Evolutionary conservation across 2,329 filamentous ascomycete species (phyloP).

Genomic region (Colletotrichum eleusines): DNA sequence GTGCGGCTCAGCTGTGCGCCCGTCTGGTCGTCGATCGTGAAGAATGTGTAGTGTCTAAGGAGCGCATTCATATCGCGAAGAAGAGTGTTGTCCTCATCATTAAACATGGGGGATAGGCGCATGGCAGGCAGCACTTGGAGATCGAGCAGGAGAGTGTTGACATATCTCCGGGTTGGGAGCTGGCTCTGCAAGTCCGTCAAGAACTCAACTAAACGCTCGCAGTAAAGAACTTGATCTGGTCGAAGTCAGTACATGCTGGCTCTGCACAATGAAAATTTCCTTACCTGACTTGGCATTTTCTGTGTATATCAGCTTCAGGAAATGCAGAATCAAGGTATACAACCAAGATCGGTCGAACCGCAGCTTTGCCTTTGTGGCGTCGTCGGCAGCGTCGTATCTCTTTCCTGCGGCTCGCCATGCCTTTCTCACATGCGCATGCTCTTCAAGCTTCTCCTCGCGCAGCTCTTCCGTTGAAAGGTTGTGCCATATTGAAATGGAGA

Average conservation of each 20-base stretch:
- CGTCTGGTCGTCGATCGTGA: conserved; percentile 91
- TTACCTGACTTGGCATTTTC: conserved; percentile 61
- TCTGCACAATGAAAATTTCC: conserved; percentile 36
- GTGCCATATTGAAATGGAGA: conserved; percentile 96
- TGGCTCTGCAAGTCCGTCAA: conserved; percentile 93
- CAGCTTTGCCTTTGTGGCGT: conserved; percentile 79
- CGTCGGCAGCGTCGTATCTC: conserved; percentile 88
- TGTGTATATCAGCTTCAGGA: conserved; percentile 79
- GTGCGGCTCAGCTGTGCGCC: conserved; percentile 79
- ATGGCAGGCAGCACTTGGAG: conserved; percentile 85
- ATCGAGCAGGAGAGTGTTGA: conserved; percentile 89
- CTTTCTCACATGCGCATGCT: conserved; percentile 81
- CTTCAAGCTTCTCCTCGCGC: conserved; percentile 79
- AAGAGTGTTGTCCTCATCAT: conserved; percentile 78
- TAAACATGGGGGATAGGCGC: conserved; percentile 81
- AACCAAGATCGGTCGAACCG: conserved; percentile 96
- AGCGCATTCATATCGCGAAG: conserved; percentile 84
- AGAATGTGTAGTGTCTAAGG: conserved; percentile 88
- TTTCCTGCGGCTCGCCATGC: conserved; percentile 91
- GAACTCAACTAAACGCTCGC: conserved; percentile 93
- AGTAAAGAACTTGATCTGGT: conserved; percentile 80
- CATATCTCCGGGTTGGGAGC: conserved; percentile 91
- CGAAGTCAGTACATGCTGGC: conserved; percentile 45
- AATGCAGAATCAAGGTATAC: conserved; percentile 86
- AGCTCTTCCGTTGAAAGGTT: conserved; percentile 84